Base-by-base conservation (phyloP, 2,329 filamentous ascomycete species). In the Emericellopsis cladophorae region DNA sequence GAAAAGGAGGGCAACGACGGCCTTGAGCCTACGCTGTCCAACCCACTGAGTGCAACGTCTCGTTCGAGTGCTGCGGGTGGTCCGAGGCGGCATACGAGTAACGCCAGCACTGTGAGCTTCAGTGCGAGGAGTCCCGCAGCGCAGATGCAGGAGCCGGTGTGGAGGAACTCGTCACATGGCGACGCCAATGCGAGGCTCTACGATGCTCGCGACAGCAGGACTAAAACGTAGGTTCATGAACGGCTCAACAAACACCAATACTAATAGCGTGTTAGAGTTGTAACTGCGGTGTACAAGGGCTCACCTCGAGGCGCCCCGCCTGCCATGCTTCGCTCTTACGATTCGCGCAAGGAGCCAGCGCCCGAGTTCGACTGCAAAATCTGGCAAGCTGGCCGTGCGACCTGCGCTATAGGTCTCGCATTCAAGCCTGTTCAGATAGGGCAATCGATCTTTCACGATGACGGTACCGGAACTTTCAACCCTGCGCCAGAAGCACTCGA, bases 361-460 rank as follows among this genome's bases (percentile, higher is more conserved):
- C 84, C 90, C 3, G 89, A 95, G 58, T 90, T 87, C 46, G 84
- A 95, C 54, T 95, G 89, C 61, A 94, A 82, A 36, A 92, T 98
- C 43, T 98, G 92, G 92, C 82, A 98, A 63, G 92, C 92, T 5
- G 92, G 92, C 10, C 79, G 92, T 45, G 92, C 92, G n/a, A 98
- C 92, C 1, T 86, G 76, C 40, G 86, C 92, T 1, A 92, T 90
- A 1, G 87, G 85, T 1, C 69, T 95, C 35, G 92, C 92, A 1
- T 98, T 98, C 65, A 98, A 98, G 58, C 88, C 90, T 0, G 88
- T 98, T 39, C 82, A 84, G 48, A 85, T 98, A 32, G 92, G 92
- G 4, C 90, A 96, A 58, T 90, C 88, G 1, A 72, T 88, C 9
- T 98, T 98, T 54, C 82, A 95, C 45, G 92, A 98, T 50, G 90